A percentile compares a stretch with the other conserved stretches of the same genome.
Evolutionary conservation across 768 basidiomycete species (phyloP).

Genomic region (Amyloporia xantha): DNA sequence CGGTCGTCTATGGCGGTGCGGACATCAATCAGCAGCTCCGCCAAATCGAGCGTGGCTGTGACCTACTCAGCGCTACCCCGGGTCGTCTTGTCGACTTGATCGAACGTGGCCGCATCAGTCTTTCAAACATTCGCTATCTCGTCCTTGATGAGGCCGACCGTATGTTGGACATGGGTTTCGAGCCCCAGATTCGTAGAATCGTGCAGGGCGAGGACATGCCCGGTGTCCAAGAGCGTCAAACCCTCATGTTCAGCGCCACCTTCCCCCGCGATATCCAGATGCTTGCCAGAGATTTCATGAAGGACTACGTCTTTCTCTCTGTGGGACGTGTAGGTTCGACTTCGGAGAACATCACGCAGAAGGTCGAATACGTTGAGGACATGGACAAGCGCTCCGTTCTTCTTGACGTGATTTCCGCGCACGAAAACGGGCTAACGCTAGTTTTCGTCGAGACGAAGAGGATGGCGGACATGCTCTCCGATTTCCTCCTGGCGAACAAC

Average conservation of each 20-base stretch:
- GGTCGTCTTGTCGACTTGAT: slow-evolving; percentile 98
- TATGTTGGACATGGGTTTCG: slow-evolving; percentile 99
- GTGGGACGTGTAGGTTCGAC: slow-evolving; percentile 98
- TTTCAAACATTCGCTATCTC: slow-evolving; percentile 94
- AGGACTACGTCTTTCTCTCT: slow-evolving; percentile 98
- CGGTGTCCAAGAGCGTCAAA: slow-evolving; percentile 84
- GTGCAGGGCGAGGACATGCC: slow-evolving; percentile 99
- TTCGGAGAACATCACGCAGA: slow-evolving; percentile 99
- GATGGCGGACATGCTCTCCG: slow-evolving; percentile 98
- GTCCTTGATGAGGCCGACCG: slow-evolving; percentile 99
- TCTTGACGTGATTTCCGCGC: slow-evolving; percentile 85
- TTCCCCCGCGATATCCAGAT: slow-evolving; percentile 99
- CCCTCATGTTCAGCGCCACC: slow-evolving; percentile 99
- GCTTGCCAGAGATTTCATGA: slow-evolving; percentile 91
- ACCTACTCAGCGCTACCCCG: slow-evolving; percentile 93
- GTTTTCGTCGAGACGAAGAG: slow-evolving; percentile 99
- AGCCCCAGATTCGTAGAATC: slow-evolving; percentile 97
- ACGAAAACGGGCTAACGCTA: slow-evolving; percentile 75
- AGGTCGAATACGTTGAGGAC: slow-evolving; percentile 98
- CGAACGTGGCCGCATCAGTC: slow-evolving; percentile 93
- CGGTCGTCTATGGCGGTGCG: slow-evolving; percentile 98
- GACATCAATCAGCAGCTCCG: slow-evolving; percentile 96
- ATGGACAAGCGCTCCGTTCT: slow-evolving; percentile 94
- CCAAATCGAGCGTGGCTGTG: slow-evolving; percentile 92
- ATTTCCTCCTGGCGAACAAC: slow-evolving; percentile 80